Evolutionary conservation across 1,139 yeast species (phyloP).

Genomic region (Magnusiomyces starmeri): DNA sequence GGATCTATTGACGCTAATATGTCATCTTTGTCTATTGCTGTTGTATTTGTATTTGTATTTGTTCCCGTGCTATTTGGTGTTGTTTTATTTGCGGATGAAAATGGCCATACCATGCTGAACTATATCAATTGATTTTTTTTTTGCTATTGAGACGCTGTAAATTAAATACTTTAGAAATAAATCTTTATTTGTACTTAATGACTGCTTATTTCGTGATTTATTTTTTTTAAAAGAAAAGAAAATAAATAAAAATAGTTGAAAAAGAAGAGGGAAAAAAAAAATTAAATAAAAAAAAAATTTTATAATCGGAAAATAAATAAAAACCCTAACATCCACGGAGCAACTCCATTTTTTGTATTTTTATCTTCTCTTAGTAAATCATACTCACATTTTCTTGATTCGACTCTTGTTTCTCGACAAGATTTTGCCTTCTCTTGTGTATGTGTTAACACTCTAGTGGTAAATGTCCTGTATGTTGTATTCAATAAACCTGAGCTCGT

Average conservation of each 20-base stretch:
- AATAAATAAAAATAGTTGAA: background rate
- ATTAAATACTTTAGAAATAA: no score
- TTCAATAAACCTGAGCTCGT: no score
- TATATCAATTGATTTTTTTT: no score
- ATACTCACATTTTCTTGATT: background rate
- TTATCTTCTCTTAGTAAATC: background rate
- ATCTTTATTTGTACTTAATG: no score
- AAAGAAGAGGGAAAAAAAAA: background rate
- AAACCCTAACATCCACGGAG: background rate
- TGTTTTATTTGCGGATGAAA: background rate
- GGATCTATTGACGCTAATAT: conserved; percentile 10
- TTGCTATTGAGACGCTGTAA: no score
- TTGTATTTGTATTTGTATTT: no score
- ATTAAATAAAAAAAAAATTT: background rate
- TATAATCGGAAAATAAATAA: background rate
- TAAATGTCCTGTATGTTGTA: no score
- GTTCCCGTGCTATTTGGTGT: background rate
- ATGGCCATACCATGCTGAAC: conserved; percentile 17
- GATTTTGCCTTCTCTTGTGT: no score
- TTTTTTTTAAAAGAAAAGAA: background rate
- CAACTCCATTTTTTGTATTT: background rate
- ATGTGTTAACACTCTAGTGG: no score
- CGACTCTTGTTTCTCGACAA: no score
- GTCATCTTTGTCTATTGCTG: background rate
- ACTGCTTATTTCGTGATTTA: no score